phyloP scores from a whole-genome alignment of 306 rosid genomes.

The Prosopis cineraria region DNA sequence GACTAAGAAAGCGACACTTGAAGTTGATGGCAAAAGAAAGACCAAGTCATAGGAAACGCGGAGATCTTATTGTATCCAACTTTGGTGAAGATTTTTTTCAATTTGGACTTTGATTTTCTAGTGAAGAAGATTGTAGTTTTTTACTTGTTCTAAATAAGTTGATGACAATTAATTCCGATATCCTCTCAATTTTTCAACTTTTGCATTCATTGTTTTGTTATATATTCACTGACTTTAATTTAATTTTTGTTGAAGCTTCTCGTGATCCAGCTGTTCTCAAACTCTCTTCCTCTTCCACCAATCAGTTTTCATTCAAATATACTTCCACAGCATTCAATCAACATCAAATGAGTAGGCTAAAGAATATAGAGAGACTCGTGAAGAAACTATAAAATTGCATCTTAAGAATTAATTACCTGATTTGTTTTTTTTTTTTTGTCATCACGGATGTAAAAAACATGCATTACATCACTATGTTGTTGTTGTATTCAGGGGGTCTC shows the following conservation, averaged over 20 bases:
- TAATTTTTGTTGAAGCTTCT: conserved; percentile 35
- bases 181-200: conserved; percentile 21
- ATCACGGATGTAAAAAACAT: neutral
- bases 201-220: conserved; percentile 20
- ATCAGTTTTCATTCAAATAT: neutral
- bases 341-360: neutral
- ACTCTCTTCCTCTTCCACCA: neutral
- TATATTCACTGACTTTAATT: neutral
- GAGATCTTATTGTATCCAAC: conserved; percentile 21
- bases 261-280: conserved; percentile 61
- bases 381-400: neutral
- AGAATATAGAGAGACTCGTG: neutral
- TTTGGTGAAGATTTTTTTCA: neutral
- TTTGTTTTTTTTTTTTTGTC: neutral
- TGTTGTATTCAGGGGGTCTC: neutral
- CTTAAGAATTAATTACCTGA: neutral
- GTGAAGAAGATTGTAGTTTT: neutral
- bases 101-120: neutral
- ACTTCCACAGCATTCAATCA: neutral
- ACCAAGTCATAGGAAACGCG: conserved; percentile 36
- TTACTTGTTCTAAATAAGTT: neutral
- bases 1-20: neutral
- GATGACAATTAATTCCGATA: conserved; percentile 7
- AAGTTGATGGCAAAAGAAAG: conserved; percentile 15
- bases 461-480: neutral